Evolutionary conservation across 768 basidiomycete genomes (phyloP).

Genomic region (Pholiota microspora): DNA sequence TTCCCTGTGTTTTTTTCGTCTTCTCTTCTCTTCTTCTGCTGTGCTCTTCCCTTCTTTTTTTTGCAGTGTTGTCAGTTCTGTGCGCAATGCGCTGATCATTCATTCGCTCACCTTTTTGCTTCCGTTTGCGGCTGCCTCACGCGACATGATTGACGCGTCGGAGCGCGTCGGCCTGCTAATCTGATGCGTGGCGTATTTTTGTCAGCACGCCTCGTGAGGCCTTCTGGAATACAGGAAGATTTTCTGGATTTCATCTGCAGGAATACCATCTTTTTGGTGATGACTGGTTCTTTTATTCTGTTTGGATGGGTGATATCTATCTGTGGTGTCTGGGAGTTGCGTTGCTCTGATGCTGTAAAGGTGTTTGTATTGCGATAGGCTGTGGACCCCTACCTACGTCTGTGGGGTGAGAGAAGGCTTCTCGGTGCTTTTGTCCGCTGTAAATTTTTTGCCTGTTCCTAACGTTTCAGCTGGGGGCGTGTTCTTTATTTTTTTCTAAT

Average conservation of each 20-base stretch:
- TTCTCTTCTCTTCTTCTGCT: no score
- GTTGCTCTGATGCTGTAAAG: background rate
- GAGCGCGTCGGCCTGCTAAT: background rate
- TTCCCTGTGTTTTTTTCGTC: background rate
- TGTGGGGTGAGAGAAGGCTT: background rate
- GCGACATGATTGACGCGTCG: conserved; percentile 1
- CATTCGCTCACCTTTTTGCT: no score
- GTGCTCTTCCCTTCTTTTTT: background rate
- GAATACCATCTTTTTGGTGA: background rate
- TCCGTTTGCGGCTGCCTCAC: background rate
- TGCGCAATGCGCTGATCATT: no score
- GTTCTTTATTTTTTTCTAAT: background rate
- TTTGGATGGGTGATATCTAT: background rate
- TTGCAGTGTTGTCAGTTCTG: no score
- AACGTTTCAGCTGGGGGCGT: background rate
- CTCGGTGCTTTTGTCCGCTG: background rate
- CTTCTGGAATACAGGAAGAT: background rate
- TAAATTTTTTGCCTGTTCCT: background rate
- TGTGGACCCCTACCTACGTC: no score
- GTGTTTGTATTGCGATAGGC: background rate
- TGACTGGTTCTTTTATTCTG: background rate
- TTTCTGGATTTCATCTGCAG: background rate
- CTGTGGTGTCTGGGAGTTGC: background rate
- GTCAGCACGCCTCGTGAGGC: background rate
- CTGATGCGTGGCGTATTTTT: background rate